A percentile compares a stretch with the other conserved stretches of the same genome.
Conservation (phyloP, 2,329 filamentous ascomycete genomes). For the Colletotrichum coccodes region DNA sequence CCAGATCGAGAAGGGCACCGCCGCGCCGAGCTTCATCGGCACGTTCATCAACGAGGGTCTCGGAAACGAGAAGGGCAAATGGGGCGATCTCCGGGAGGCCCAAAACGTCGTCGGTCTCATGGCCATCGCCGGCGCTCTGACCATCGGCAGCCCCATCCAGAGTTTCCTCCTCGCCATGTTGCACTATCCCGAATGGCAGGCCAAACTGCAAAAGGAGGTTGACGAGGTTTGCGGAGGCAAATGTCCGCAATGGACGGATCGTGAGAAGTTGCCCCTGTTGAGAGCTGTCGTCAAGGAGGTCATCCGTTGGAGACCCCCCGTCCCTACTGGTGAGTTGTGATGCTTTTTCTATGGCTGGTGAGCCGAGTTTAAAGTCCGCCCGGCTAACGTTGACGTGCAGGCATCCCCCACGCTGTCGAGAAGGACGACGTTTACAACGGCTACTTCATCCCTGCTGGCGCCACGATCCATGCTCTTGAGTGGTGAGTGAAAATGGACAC, state of each 20-base stretch:
- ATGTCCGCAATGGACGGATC: constrained; percentile 54
- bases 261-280: constrained; percentile 48
- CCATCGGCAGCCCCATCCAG: constrained; percentile 55
- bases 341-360: neutral
- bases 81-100: constrained; percentile 48
- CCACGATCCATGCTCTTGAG: constrained; percentile 57
- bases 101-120: constrained; percentile 58
- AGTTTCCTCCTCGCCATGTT: constrained; percentile 42
- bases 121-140: constrained; percentile 54
- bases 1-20: constrained; percentile 42
- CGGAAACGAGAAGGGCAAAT: constrained; percentile 40
- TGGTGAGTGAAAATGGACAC: constrained; percentile 18
- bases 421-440: constrained; percentile 63
- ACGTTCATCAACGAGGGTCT: constrained; percentile 49
- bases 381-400: constrained; percentile 37
- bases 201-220: constrained; percentile 50
- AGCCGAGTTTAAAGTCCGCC: neutral
- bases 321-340: constrained; percentile 56
- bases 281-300: constrained; percentile 54
- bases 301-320: constrained; percentile 64
- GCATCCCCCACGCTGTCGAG: constrained; percentile 60
- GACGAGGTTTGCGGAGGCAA: constrained; percentile 49
- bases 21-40: constrained; percentile 52
- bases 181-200: constrained; percentile 46
- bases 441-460: constrained; percentile 61